Evolutionary conservation across 768 basidiomycete species (phyloP).

Genomic region (Suillus placidus): DNA sequence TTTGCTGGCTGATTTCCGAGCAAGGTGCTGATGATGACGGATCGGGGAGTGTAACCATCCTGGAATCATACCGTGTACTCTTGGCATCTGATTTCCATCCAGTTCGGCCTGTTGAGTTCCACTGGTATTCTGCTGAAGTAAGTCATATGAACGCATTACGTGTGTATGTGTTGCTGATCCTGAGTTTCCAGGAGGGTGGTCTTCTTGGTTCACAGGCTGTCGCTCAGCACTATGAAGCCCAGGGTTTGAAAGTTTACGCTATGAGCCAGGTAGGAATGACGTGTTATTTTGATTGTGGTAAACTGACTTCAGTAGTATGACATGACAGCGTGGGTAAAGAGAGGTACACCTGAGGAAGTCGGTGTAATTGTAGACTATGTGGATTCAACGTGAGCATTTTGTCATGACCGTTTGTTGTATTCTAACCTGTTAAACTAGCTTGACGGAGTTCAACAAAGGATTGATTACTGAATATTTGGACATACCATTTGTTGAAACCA

Average conservation of each 20-base stretch:
- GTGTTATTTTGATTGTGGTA: neutral
- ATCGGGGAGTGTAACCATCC: conserved; percentile 48
- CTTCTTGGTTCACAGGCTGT: conserved; percentile 90
- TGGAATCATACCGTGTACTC: conserved; percentile 47
- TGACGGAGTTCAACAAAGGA: conserved; percentile 80
- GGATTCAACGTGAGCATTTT: conserved; percentile 53
- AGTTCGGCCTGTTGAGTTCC: conserved; percentile 47
- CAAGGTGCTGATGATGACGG: conserved; percentile 47
- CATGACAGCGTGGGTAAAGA: conserved; percentile 95
- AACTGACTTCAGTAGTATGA: conserved; percentile 60
- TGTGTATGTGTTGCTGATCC: conserved; percentile 6
- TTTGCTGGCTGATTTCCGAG: conserved; percentile 1
- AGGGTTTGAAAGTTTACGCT: conserved; percentile 24
- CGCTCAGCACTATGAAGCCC: conserved; percentile 67
- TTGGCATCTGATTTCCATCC: conserved; percentile 46
- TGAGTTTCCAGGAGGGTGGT: conserved; percentile 61
- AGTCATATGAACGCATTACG: conserved; percentile 11
- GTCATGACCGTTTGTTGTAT: conserved; percentile 30
- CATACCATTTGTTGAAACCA: conserved; percentile 81
- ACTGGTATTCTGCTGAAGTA: conserved; percentile 51
- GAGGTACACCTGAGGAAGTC: conserved; percentile 74
- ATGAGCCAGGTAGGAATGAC: conserved; percentile 34
- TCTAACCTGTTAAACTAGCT: conserved; percentile 42
- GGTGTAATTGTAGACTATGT: conserved; percentile 86
- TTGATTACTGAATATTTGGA: conserved; percentile 76